Evolutionary conservation across 2,329 filamentous ascomycete genomes (phyloP), one percentile per base, ranked within the genome.

Genomic region (Aurifilum marmelostoma): DNA sequence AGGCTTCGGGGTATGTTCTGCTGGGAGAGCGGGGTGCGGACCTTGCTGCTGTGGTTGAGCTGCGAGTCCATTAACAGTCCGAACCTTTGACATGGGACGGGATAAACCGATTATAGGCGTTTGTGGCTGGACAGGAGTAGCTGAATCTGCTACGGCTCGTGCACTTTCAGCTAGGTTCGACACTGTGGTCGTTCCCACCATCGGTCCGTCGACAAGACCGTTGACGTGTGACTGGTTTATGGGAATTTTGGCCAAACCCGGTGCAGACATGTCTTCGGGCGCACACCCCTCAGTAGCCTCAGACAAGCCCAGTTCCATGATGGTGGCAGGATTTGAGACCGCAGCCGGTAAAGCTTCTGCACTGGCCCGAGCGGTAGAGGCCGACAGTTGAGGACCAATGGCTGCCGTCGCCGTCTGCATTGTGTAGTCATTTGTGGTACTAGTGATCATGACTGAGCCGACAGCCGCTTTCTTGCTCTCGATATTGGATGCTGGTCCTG

Each of bases 31-130:
- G 29, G 47, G 54, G n/a, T 34, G 60, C 9, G 27, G n/a, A 54
- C 29, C 63, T 21, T 12, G 32, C 41, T 61, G 63, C n/a, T 56
- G 43, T 37, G 47, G 29, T 16, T 43, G 65, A 3, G 39, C 8
- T n/a, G 29, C 58, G 14, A 71, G 41, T 9, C 69, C 69, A 50
- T 71, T 71, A 61, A 69, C 62, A 16, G 64, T 56, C 32, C 39
- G 67, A 29, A 37, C 50, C 18, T 54, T 27, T 41, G 67, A 59
- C 21, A 50, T 24, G 56, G 39, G 54, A n/a, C 63, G 63, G n/a
- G 54, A 56, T 1, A 71, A 63, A 41, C 61, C 67, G 24, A n/a
- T n/a, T n/a, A 67, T 32, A 3, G 52, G 29, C 24, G 41, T 50
- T 11, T 56, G 69, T 52, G 34, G 43, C 11, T 60, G 67, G 6